These are phyloP conservation scores for Cladosporium sp. DNA, from an alignment of 2,329 filamentous ascomycete species.

Conservation along the genomic window DNA sequence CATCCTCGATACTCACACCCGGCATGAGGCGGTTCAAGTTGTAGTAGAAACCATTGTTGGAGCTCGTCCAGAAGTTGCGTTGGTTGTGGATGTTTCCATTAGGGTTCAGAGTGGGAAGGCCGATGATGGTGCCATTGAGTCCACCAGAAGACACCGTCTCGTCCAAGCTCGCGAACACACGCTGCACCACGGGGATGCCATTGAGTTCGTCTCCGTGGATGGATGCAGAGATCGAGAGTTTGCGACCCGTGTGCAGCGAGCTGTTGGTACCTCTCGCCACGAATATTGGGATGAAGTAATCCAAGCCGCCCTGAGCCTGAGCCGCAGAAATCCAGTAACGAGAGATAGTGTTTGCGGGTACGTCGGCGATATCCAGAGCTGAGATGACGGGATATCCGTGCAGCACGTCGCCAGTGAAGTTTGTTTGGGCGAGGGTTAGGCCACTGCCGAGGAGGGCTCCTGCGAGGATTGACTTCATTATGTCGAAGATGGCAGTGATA, in stretches of 20 bases:
- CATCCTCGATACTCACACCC: slow-evolving; percentile 44
- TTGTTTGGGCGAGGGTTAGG: slow-evolving; percentile 21
- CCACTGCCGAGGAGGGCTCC: slow-evolving; percentile 15
- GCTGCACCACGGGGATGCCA: slow-evolving; percentile 41
- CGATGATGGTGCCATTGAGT: slow-evolving; percentile 39
- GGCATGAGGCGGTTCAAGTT: slow-evolving; percentile 63
- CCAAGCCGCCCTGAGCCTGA: slow-evolving; percentile 42
- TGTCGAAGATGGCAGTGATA: not conserved
- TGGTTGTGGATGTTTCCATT: slow-evolving; percentile 45
- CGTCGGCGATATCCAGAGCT: slow-evolving; percentile 39
- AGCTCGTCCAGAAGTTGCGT: slow-evolving; percentile 42
- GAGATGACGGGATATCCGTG: slow-evolving; percentile 30
- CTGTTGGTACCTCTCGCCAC: slow-evolving; percentile 43
- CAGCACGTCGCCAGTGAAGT: slow-evolving; percentile 28
- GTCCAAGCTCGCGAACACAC: slow-evolving; percentile 41
- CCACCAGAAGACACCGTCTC: slow-evolving; percentile 37
- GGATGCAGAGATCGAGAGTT: slow-evolving; percentile 41
- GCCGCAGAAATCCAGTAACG: slow-evolving; percentile 43
- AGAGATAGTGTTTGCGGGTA: slow-evolving; percentile 41
- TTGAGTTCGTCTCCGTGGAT: slow-evolving; percentile 46
- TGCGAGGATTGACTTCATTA: slow-evolving; percentile 12
- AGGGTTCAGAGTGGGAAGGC: slow-evolving; percentile 43
- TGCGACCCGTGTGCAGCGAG: slow-evolving; percentile 40
- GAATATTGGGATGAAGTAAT: slow-evolving; percentile 42
- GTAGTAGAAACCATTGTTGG: slow-evolving; percentile 57